Evolutionary conservation across 2,329 filamentous ascomycete species (phyloP).

Genomic region (Ambrosiella beaveri): DNA sequence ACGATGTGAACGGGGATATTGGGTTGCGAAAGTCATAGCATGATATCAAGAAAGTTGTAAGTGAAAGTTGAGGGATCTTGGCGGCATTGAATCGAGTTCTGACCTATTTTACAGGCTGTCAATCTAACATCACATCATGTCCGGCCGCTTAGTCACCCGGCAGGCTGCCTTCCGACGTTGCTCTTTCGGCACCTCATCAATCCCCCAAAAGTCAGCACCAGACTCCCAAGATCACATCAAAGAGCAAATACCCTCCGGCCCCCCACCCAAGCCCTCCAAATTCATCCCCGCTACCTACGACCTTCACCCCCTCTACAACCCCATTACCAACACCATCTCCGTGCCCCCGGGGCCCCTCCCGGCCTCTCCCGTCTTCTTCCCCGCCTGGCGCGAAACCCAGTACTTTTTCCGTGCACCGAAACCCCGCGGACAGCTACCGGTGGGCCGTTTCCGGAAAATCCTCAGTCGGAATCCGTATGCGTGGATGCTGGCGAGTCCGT

Average conservation of each 20-base stretch:
- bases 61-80: background rate
- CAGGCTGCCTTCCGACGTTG: background rate
- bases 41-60: background rate
- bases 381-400: conserved; percentile 27
- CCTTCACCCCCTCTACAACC: conserved; percentile 19
- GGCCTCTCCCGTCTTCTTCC: conserved; percentile 37
- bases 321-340: conserved; percentile 28
- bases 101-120: too few relatives aligned
- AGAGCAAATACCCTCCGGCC: background rate
- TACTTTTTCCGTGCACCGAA: conserved; percentile 25
- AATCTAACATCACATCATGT: background rate
- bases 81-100: too few relatives aligned
- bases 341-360: conserved; percentile 28
- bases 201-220: background rate
- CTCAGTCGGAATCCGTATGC: conserved; percentile 48
- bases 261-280: background rate
- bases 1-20: background rate
- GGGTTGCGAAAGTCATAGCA: background rate
- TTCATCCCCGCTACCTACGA: conserved; percentile 9
- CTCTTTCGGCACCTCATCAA: background rate
- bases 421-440: conserved; percentile 16
- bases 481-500: conserved; percentile 40
- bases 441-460: conserved; percentile 36
- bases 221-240: background rate
- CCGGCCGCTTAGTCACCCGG: background rate